phyloP scores from a whole-genome alignment of 345 rosid genomes.

The Corchorus capsularis region DNA sequence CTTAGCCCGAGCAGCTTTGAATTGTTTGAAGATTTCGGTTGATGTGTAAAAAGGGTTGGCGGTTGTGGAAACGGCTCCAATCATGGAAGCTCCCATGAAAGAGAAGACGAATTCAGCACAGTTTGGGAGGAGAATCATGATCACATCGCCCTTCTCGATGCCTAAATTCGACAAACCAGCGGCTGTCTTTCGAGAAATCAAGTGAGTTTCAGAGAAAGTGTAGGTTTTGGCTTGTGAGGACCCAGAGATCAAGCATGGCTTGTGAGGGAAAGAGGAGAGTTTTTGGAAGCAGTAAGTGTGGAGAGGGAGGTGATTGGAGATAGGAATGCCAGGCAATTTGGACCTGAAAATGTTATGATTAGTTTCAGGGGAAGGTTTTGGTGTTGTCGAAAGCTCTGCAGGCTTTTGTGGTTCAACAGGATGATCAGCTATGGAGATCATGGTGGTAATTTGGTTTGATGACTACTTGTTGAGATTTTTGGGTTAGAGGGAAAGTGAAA shows the following conservation, averaged over 20 bases:
- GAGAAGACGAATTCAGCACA: constrained; percentile 79
- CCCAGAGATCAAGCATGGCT: constrained; percentile 68
- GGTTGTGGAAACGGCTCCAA: constrained; percentile 78
- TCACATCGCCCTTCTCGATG: constrained; percentile 67
- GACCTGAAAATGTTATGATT: constrained; percentile 56
- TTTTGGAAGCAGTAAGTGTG: constrained; percentile 73
- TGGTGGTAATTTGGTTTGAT: not conserved
- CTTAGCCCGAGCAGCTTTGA: constrained; percentile 48
- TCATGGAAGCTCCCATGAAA: constrained; percentile 88
- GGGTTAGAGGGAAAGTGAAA: not conserved
- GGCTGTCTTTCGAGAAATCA: constrained; percentile 48
- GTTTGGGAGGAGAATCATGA: constrained; percentile 88
- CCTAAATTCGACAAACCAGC: constrained; percentile 64
- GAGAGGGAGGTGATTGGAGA: constrained; percentile 74
- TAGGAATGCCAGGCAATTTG: constrained; percentile 73
- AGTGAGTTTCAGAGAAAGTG: constrained; percentile 57
- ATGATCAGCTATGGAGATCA: constrained; percentile 19
- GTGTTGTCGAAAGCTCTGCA: not conserved
- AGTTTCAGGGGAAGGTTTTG: not conserved
- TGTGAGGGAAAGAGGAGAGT: constrained; percentile 36
- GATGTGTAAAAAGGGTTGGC: constrained; percentile 91
- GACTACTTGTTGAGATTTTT: not conserved
- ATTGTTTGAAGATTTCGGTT: constrained; percentile 69
- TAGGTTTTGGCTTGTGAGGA: constrained; percentile 48
- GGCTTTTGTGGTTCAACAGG: constrained; percentile 8